Evolutionary conservation across 306 rosid species (phyloP).

Genomic region (Inga oerstediana): DNA sequence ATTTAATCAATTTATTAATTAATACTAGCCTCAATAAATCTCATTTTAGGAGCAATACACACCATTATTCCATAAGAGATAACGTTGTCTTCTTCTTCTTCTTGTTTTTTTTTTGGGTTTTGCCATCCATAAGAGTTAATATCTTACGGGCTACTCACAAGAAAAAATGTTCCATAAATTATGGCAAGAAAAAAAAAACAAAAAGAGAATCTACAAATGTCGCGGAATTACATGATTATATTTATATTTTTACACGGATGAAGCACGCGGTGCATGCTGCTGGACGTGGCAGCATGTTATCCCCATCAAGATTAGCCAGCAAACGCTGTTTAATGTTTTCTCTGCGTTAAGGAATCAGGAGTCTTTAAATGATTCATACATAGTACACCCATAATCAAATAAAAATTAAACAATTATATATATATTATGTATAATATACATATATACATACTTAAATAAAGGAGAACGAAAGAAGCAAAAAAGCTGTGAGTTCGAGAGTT

Average conservation of each 20-base stretch:
- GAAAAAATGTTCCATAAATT: not conserved
- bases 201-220: not conserved
- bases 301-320: not conserved
- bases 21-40: not conserved
- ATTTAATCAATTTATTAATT: not conserved
- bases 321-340: not conserved
- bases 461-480: not conserved
- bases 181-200: not conserved
- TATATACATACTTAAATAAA: not conserved
- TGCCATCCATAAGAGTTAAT: not conserved
- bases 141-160: not conserved
- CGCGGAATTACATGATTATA: not conserved
- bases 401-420: not conserved
- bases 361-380: not conserved
- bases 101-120: too few relatives aligned
- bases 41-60: not conserved
- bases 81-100: too few relatives aligned
- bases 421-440: not conserved
- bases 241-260: not conserved
- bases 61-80: too few relatives aligned
- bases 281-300: not conserved
- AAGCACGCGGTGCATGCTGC: not conserved
- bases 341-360: not conserved
- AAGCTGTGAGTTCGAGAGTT: not conserved
- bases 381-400: not conserved